Evolutionary conservation across 208 protist species (phyloP).

Genomic region (Acanthamoeba sp.): DNA sequence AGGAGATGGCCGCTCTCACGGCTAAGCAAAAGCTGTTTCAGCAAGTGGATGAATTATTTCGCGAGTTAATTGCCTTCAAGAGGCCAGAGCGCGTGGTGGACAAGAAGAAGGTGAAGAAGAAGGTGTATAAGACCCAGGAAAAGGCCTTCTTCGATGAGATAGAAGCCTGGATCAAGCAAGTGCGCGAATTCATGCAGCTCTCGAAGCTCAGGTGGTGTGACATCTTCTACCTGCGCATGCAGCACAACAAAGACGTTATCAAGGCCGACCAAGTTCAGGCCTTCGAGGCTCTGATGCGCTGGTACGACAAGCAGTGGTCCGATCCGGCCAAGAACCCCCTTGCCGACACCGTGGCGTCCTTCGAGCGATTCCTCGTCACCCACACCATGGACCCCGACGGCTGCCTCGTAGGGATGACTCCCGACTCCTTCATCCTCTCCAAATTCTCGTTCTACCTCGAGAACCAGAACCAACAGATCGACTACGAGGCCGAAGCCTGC

Average conservation of each 20-base stretch:
- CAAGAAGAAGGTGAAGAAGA: slow-evolving; percentile 70
- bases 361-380: slow-evolving; percentile 28
- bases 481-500: slow-evolving; percentile 58
- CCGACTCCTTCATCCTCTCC: neutral
- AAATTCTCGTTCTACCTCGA: slow-evolving; percentile 60
- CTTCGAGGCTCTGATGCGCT: neutral
- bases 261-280: neutral
- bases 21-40: slow-evolving; percentile 41
- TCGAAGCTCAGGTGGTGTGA: slow-evolving; percentile 28
- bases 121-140: neutral
- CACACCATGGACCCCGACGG: slow-evolving; percentile 57
- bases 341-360: neutral
- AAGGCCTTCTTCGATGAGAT: slow-evolving; percentile 39
- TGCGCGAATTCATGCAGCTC: neutral
- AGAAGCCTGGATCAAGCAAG: neutral
- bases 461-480: slow-evolving; percentile 37
- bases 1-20: neutral
- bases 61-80: neutral
- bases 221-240: slow-evolving; percentile 52
- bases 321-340: slow-evolving; percentile 24
- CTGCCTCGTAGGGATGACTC: slow-evolving; percentile 36
- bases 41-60: slow-evolving; percentile 24
- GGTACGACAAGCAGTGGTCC: slow-evolving; percentile 54
- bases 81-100: neutral
- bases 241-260: slow-evolving; percentile 4